Conservation (phyloP, 805 yeast genomes). For the Wickerhamiella kurtzmanii region DNA sequence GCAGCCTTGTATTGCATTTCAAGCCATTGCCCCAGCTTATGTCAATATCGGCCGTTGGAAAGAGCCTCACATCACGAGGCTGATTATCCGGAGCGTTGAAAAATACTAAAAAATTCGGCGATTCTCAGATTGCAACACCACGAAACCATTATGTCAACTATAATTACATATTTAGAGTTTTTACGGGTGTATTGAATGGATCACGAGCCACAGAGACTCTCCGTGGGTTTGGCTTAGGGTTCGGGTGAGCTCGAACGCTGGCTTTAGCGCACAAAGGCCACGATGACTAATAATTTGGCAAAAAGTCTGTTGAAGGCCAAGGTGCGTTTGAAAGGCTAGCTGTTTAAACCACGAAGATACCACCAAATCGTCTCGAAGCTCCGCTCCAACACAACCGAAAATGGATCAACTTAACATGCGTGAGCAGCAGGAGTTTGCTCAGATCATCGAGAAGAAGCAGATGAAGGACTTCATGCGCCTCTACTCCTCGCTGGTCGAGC, state of each 20-base stretch:
- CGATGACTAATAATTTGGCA: not conserved
- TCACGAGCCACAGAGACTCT: too few relatives aligned
- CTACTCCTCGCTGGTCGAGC: constrained; percentile 87
- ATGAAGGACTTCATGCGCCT: constrained; percentile 98
- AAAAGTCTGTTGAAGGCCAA: not conserved
- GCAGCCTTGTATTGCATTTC: too few relatives aligned
- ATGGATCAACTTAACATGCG: constrained; percentile 93
- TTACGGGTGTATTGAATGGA: too few relatives aligned
- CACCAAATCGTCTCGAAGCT: not conserved
- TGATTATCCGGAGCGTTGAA: too few relatives aligned
- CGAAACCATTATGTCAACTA: too few relatives aligned
- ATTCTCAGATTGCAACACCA: too few relatives aligned
- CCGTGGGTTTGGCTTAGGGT: too few relatives aligned
- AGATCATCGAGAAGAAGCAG: constrained; percentile 90
- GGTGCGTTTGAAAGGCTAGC: not conserved
- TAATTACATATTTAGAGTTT: too few relatives aligned
- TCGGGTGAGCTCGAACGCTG: not conserved
- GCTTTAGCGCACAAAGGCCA: not conserved
- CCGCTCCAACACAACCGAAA: constrained; percentile 1
- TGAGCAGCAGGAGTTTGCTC: constrained; percentile 95
- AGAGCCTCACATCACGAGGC: not conserved
- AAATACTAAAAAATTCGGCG: too few relatives aligned
- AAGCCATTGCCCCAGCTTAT: not conserved
- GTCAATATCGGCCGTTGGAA: not conserved
- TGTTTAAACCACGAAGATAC: not conserved